Base-by-base conservation (phyloP, 371 early-diverging fungal genomes). In the Blakeslea trispora region DNA sequence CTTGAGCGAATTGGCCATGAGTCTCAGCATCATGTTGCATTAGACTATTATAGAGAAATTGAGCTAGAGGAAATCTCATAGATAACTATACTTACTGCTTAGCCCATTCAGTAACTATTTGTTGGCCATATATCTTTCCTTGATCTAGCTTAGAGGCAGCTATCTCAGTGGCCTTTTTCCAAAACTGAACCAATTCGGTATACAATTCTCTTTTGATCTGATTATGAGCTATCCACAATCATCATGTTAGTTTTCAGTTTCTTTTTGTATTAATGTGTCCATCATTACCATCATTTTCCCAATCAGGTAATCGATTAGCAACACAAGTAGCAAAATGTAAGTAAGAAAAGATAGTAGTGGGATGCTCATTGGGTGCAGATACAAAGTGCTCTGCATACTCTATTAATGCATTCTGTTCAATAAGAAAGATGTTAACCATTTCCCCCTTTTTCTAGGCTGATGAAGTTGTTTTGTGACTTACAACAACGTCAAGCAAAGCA, bases 331-430 rank as follows among this genome's bases (percentile, higher is more conserved):
- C 90, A 57, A 81, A 68, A 40, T 89, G 81, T 45, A 93, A 81
- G 59, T 85, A 91, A 7, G 82, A 79, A 59, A 95, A 91, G 21
- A 88, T 74, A 1, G 74, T 77, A 22, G 76, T 75, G 17, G 90
- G 86, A 60, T 85, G 84, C 59, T 87, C 87, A 55, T 88, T 79
- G 24, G 86, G 79, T 44, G 83, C 83, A 11, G 57, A 49, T 19
- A 88, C 87, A 68, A 94, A 95, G 66, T 89, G 87, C 51, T 84
- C 86, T 51, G 93, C 80, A 63, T 93, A 93, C 72, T 92, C 88
- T 10, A 84, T 57, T 19, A 94, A 68, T 23, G 88, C 77, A 45
- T 89, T 88, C 67, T 82, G 28, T 28, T 28, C 28, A n/a, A n/a
- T n/a, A n/a, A n/a, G n/a, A n/a, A n/a, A n/a, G 28, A 28, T 3